phyloP scores from a whole-genome alignment of 2,329 filamentous ascomycete species.

The Cladosporium sp. region DNA sequence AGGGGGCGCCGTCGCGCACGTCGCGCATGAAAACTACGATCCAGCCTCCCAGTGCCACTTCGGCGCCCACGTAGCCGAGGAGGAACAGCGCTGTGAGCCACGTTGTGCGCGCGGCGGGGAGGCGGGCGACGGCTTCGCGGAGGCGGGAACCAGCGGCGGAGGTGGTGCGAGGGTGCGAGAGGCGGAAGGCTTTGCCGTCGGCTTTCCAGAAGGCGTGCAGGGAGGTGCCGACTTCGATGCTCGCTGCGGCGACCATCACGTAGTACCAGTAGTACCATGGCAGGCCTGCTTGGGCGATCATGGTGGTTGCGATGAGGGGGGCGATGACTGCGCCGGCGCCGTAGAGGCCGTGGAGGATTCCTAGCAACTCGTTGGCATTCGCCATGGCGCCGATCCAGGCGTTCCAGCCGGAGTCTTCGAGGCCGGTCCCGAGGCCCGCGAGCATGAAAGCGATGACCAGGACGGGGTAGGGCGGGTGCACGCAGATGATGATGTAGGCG shows the following conservation, averaged over 20 bases:
- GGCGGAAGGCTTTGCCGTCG: conserved; percentile 54
- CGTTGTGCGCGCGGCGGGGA: conserved; percentile 51
- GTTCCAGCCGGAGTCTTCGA: conserved; percentile 59
- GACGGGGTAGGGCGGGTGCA: conserved; percentile 66
- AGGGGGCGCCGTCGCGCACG: conserved; percentile 63
- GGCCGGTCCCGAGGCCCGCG: conserved; percentile 66
- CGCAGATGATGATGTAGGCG: conserved; percentile 59
- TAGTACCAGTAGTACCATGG: conserved; percentile 75
- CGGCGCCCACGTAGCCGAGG: conserved; percentile 71
- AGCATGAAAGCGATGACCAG: conserved; percentile 62
- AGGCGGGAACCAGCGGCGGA: conserved; percentile 45
- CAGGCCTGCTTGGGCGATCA: conserved; percentile 60
- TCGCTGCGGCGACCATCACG: conserved; percentile 60
- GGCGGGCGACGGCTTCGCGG: conserved; percentile 45
- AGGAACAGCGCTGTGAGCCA: conserved; percentile 73
- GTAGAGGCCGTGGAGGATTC: conserved; percentile 67
- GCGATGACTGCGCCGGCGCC: conserved; percentile 65
- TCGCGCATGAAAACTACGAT: conserved; percentile 83
- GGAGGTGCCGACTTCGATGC: conserved; percentile 51
- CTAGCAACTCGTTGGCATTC: conserved; percentile 67
- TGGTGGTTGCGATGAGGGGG: conserved; percentile 66
- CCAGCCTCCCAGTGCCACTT: conserved; percentile 75
- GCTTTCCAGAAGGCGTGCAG: conserved; percentile 59
- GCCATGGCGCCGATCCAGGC: conserved; percentile 67
- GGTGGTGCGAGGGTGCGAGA: conserved; percentile 42